These are phyloP conservation scores for Peronospora destructor DNA, from an alignment of 352 stramenopile genomes.

Conservation along the genomic window DNA sequence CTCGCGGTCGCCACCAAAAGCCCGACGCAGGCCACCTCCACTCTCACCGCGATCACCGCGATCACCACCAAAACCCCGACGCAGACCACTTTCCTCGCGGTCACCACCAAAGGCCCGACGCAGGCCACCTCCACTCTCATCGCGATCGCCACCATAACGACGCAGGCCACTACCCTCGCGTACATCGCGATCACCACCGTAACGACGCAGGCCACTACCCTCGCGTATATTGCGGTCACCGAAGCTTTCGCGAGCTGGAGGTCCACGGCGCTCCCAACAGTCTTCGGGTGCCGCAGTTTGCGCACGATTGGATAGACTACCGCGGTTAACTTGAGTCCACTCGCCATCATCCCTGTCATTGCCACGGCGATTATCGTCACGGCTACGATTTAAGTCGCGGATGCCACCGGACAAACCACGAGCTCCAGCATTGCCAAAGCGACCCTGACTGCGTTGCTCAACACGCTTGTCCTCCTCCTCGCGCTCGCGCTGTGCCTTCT, in stretches of 20 bases:
- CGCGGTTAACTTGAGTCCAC: conserved; percentile 57
- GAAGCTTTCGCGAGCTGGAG: conserved; percentile 31
- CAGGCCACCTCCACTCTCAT: conserved; percentile 30
- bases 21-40: conserved; percentile 20
- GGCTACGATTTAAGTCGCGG: conserved; percentile 13
- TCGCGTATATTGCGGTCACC: conserved; percentile 27
- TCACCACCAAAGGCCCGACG: conserved; percentile 34
- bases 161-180: conserved; percentile 25
- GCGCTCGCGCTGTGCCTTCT: conserved; percentile 19
- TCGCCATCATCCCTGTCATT: conserved; percentile 48
- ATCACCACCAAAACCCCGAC: conserved; percentile 33
- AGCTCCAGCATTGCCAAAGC: conserved; percentile 27
- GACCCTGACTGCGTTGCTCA: conserved; percentile 25
- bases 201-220: conserved; percentile 21
- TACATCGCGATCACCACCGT: conserved; percentile 23
- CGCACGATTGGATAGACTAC: conserved; percentile 22
- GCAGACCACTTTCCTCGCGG: conserved; percentile 31
- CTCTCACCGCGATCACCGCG: conserved; percentile 38
- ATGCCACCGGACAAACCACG: conserved; percentile 18
- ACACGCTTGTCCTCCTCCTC: conserved; percentile 42
- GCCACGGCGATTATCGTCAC: conserved; percentile 24
- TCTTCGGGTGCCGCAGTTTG: conserved; percentile 44
- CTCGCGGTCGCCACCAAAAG: conserved; percentile 25
- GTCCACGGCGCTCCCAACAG: conserved; percentile 51
- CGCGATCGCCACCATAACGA: conserved; percentile 27